Evolutionary conservation across 2,329 filamentous ascomycete genomes (phyloP), one percentile per base, ranked within the genome.

Genomic region (Trichoderma oligosporum): DNA sequence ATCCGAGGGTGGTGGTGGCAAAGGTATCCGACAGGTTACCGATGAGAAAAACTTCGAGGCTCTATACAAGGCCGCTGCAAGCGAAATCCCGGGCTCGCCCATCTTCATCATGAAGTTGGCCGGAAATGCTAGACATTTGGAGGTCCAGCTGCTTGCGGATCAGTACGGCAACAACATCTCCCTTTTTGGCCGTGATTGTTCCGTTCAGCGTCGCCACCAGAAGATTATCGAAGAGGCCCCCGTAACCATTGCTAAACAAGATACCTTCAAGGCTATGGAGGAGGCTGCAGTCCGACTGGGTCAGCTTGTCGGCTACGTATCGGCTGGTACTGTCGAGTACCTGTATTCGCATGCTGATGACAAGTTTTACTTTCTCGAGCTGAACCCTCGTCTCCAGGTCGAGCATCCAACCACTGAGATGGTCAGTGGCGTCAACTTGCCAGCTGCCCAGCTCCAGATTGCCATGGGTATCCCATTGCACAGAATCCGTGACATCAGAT

Each of bases 61-160:
- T 65, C 80, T 97, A 44, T 99, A 97, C 82, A 94, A 95, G 75
- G 94, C 93, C 44, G 94, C 95, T 20, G 92, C 94, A 4, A 96
- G 88, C 73, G 95, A 99, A 75, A 97, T 99, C 65, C 95, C 94
- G 9, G 95, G 95, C 46, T 99, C 94, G 27, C 94, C 95, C 65
- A 99, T 99, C 76, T 99, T 99, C 82, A 96, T 99, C 78, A 99
- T 99, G 94, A 97, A 99, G 84, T 81, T 99, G 62, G 94, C 94
- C 48, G 94, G 93, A 66, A 96, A 96, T 71, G 94, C 94, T 38
- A 83, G 94, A 65, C 94, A 99, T 82, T 80, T 99, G 77, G 94
- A 99, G 76, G 95, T 99, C 58, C 94, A 99, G 78, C 80, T 99
- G 63, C 82, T 99, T 54, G 95, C 94, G 63, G 95, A 99, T 79